Evolutionary conservation across 352 stramenopile genomes (phyloP).

Genomic region (Pythium rhizo-oryzae): DNA sequence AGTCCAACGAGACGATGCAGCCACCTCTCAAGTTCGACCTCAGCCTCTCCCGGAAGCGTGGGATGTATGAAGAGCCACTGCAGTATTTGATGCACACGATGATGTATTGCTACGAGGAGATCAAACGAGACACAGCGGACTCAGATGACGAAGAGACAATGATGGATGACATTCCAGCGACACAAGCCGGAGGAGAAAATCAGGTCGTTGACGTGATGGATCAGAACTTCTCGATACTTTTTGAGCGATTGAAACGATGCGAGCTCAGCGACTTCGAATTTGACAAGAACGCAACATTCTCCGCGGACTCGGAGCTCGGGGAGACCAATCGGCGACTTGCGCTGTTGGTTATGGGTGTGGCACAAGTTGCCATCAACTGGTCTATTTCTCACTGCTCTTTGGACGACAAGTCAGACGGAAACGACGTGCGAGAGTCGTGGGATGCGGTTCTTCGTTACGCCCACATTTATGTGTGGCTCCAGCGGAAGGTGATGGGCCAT

Average conservation of each 20-base stretch:
- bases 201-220: conserved; percentile 31
- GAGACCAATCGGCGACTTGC: conserved; percentile 40
- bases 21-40: conserved; percentile 55
- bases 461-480: conserved; percentile 44
- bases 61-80: conserved; percentile 49
- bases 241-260: conserved; percentile 52
- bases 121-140: conserved; percentile 21
- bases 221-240: conserved; percentile 34
- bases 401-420: not conserved
- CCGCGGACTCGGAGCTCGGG: conserved; percentile 26
- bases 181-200: conserved; percentile 34
- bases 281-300: conserved; percentile 48
- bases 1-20: conserved; percentile 45
- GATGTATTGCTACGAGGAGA: conserved; percentile 35
- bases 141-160: conserved; percentile 36
- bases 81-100: conserved; percentile 44
- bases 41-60: conserved; percentile 33
- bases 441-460: conserved; percentile 32
- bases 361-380: conserved; percentile 51
- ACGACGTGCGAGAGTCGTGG: conserved; percentile 20
- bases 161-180: conserved; percentile 42
- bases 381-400: conserved; percentile 19
- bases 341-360: conserved; percentile 32
- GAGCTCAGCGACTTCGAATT: conserved; percentile 53
- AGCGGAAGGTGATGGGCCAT: not conserved